phyloP scores from a whole-genome alignment of 257 asterid genomes.

The Nicotiana sylvestris region DNA sequence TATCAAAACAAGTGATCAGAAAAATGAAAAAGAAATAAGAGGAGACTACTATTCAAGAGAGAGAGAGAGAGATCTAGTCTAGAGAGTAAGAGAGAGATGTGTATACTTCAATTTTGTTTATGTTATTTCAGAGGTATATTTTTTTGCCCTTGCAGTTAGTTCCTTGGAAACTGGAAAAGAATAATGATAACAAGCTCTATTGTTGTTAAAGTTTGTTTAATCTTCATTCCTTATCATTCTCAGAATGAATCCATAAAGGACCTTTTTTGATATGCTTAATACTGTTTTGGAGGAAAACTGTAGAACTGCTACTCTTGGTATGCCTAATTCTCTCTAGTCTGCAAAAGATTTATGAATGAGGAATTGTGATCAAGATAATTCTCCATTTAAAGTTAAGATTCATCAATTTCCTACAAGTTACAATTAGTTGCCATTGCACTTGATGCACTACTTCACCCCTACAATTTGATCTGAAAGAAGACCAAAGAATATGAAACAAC shows the following conservation, averaged over 20 bases:
- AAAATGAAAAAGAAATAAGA: background rate
- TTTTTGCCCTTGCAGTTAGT: background rate
- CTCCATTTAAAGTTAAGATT: background rate
- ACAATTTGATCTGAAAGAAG: background rate
- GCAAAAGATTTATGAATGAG: background rate
- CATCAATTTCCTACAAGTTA: constrained; percentile 5
- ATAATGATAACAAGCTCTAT: background rate
- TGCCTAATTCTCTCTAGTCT: background rate
- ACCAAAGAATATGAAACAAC: constrained; percentile 8
- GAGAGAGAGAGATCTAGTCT: background rate
- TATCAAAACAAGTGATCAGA: background rate
- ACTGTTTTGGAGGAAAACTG: background rate
- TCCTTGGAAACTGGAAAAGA: background rate
- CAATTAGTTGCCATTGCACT: background rate
- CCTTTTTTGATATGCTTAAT: no score
- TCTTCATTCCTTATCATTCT: no score
- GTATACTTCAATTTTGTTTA: constrained; percentile 5
- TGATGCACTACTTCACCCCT: background rate
- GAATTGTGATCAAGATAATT: background rate
- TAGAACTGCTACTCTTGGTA: background rate
- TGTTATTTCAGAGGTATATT: background rate
- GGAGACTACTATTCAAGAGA: background rate
- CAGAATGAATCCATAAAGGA: no score
- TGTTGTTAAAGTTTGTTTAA: background rate
- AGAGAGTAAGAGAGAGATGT: constrained; percentile 5